phyloP scores from a whole-genome alignment of 768 basidiomycete species.

The Trametes villosa region DNA sequence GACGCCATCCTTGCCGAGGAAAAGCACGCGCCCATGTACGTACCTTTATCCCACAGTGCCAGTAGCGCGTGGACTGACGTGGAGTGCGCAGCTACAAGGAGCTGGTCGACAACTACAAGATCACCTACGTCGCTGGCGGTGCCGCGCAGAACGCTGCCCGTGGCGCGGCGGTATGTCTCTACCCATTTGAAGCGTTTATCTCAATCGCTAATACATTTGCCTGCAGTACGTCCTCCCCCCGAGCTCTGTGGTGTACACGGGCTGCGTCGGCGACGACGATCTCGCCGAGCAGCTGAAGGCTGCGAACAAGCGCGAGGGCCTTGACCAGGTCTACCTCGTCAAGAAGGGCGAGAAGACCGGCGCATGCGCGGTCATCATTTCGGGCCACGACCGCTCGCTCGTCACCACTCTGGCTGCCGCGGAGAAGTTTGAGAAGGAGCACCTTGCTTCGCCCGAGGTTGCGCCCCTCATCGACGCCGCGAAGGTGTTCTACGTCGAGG shows the following conservation, averaged over 20 bases:
- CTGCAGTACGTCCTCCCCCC: conserved; percentile 87
- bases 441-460: conserved; percentile 77
- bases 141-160: conserved; percentile 97
- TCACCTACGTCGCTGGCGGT: conserved; percentile 95
- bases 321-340: conserved; percentile 88
- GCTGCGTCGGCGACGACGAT: conserved; percentile 93
- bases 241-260: conserved; percentile 89
- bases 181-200: not conserved
- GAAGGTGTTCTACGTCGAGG: conserved; percentile 91
- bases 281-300: conserved; percentile 85
- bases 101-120: conserved; percentile 70
- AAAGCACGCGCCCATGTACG: conserved; percentile 86
- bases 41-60: not conserved
- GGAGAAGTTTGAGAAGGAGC: conserved; percentile 84
- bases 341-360: conserved; percentile 88
- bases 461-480: conserved; percentile 79
- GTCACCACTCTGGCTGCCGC: conserved; percentile 91
- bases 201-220: conserved; percentile 6
- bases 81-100: conserved; percentile 77
- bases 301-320: conserved; percentile 92
- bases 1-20: conserved; percentile 94
- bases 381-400: conserved; percentile 89
- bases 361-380: conserved; percentile 95
- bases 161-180: conserved; percentile 81
- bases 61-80: not conserved